These are phyloP conservation scores for Isabelozyma rhagii DNA, from an alignment of 805 yeast species.

Conservation along the genomic window DNA sequence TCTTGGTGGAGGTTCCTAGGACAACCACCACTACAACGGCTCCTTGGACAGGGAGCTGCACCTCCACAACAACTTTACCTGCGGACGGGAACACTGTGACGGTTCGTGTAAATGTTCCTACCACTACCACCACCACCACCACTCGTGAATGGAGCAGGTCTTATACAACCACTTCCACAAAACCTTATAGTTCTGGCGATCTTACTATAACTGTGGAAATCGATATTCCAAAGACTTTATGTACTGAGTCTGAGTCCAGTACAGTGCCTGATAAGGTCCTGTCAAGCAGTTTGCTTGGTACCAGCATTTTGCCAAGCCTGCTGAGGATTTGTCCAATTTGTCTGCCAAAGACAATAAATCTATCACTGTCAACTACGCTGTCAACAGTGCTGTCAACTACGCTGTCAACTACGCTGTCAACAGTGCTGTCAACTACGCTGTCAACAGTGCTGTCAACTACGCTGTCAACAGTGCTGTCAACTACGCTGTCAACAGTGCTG, in stretches of 20 bases:
- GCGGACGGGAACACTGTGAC: background rate
- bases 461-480: no score
- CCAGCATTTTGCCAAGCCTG: no score
- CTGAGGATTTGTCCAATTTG: no score
- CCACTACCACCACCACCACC: slow-evolving; percentile 1
- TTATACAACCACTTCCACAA: background rate
- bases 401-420: no score
- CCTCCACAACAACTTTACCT: background rate
- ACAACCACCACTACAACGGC: background rate
- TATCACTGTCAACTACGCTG: no score
- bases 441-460: no score
- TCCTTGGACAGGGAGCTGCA: background rate
- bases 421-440: no score
- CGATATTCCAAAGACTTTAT: background rate
- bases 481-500: no score
- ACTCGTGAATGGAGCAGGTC: background rate
- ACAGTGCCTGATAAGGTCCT: background rate
- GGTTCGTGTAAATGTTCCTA: background rate
- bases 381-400: no score
- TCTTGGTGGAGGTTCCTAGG: background rate
- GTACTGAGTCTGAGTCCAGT: background rate
- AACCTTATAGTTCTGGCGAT: background rate
- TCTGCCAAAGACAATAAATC: no score
- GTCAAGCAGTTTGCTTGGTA: no score
- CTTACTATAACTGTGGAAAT: background rate